Base-by-base conservation (phyloP, 257 asterid genomes). In the Solanum virginianum region DNA sequence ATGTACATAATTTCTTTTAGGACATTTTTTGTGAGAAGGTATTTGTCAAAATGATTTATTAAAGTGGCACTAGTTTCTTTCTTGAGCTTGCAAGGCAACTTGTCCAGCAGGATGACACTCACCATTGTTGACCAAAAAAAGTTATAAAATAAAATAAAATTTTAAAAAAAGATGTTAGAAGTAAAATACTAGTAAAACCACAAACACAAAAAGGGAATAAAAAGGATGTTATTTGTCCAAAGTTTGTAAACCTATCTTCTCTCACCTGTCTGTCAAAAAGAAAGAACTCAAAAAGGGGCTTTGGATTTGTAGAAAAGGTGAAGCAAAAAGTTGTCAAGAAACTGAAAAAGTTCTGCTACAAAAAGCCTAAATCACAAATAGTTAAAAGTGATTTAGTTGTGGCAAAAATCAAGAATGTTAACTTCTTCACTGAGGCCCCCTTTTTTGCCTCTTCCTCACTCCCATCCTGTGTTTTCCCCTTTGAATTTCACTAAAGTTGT, bases 371-470 rank as follows among this genome's bases (percentile, higher is more conserved):
- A 20, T 18, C 24, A 15, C 12, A 7, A 16, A 4, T 70, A 39
- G 79, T 69, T 39, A 17, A 68, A 69, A 10, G 2, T 7, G 18
- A 10, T 57, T 10, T 70, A 79, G 65, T 29, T 79, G 65, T 79
- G 83, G 65, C 47, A 79, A 79, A 79, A 79, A 79, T 79, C 83
- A 79, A 79, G 65, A 53, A 89, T 90, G 91, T 84, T 93, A 11
- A 69, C 92, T 12, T 88, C 85, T 62, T 87, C 91, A 72, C 65
- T 88, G 90, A 88, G 90, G 84, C 87, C 77, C 7, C 20, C 75
- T 24, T 55, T 84, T 11, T 69, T 87, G 87, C 87, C 87, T 80
- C 81, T 80, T 53, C 88, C 90, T 39, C 91, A 87, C 49, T 86
- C 90, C 57, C 88, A 87, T 90, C 90, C 85, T 54, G 80, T 88